A percentile compares a stretch with the other conserved stretches of the same genome.
Conservation (phyloP, 2,329 filamentous ascomycete genomes). For the Diaporthe ampelina region DNA sequence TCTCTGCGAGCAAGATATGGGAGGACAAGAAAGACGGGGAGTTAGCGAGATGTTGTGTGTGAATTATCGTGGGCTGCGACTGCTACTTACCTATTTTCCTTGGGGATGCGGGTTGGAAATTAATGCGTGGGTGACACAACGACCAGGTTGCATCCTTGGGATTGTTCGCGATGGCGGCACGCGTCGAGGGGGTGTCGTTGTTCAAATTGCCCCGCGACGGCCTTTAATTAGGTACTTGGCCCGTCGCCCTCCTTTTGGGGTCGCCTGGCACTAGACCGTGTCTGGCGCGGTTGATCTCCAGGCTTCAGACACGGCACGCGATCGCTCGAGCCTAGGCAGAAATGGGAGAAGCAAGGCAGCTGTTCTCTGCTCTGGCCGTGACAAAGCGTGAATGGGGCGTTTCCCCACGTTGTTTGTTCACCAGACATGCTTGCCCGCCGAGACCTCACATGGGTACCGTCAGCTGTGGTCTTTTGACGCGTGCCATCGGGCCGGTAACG, state of each 20-base stretch:
- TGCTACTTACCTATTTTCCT: neutral
- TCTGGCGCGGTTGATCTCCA: constrained; percentile 17
- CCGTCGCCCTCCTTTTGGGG: constrained; percentile 5
- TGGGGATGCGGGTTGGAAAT: constrained; percentile 2
- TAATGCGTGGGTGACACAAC: constrained; percentile 14
- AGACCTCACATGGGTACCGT: neutral
- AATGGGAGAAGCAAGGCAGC: neutral
- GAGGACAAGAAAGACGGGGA: neutral
- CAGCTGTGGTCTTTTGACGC: neutral
- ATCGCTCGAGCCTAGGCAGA: constrained; percentile 22
- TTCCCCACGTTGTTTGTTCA: constrained; percentile 5
- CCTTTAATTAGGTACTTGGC: constrained; percentile 15
- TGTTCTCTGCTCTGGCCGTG: neutral
- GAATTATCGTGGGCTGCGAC: constrained; percentile 1
- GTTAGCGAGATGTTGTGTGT: neutral
- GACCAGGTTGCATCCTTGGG: constrained; percentile 30
- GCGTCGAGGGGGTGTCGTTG: constrained; percentile 25
- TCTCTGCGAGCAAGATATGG: neutral
- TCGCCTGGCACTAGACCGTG: constrained; percentile 24
- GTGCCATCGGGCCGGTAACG: neutral
- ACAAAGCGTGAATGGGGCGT: constrained; percentile 16
- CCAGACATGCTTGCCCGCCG: neutral
- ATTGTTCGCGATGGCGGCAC: constrained; percentile 24
- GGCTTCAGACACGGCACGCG: constrained; percentile 24
- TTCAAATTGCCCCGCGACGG: constrained; percentile 1